phyloP scores from a whole-genome alignment of 2,329 filamentous ascomycete genomes.

The Hirsutella rhossiliensis region DNA sequence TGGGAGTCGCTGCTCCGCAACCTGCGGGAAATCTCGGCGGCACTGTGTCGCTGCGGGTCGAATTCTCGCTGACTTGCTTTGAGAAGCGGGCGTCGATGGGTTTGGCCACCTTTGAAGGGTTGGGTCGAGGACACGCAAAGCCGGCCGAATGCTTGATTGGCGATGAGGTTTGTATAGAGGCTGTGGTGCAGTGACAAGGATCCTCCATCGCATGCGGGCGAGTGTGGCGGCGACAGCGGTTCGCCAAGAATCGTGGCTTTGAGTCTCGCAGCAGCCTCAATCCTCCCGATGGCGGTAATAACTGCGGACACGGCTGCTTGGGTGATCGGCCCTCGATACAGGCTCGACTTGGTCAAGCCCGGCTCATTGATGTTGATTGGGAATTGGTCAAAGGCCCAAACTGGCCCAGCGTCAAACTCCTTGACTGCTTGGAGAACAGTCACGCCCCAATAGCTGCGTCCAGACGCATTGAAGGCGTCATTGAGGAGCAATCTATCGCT shows the following conservation, averaged over 20 bases:
- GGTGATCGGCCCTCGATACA: conserved; percentile 26
- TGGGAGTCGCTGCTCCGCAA: conserved; percentile 29
- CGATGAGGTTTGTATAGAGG: conserved; percentile 12
- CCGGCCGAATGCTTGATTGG: conserved; percentile 13
- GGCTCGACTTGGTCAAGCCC: conserved; percentile 24
- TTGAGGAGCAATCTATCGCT: conserved; percentile 14
- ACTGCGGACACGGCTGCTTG: conserved; percentile 24
- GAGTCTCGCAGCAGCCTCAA: conserved; percentile 13
- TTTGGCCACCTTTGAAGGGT: conserved; percentile 23
- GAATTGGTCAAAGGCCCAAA: conserved; percentile 31
- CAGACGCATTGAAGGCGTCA: conserved; percentile 12
- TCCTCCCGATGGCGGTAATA: conserved; percentile 22
- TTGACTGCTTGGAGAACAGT: conserved; percentile 26
- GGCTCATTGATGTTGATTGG: conserved; percentile 25
- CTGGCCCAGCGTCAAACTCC: conserved; percentile 28
- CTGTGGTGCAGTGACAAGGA: not conserved
- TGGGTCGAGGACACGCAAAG: conserved; percentile 19
- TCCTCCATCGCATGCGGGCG: not conserved
- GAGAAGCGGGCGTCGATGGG: conserved; percentile 23
- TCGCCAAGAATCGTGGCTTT: not conserved
- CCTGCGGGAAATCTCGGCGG: conserved; percentile 26
- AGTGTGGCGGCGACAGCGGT: conserved; percentile 2
- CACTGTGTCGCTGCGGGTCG: conserved; percentile 18
- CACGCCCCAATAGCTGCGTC: conserved; percentile 27
- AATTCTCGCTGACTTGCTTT: conserved; percentile 25